Conservation (phyloP, 306 rosid species). For the Rosa persica region DNA sequence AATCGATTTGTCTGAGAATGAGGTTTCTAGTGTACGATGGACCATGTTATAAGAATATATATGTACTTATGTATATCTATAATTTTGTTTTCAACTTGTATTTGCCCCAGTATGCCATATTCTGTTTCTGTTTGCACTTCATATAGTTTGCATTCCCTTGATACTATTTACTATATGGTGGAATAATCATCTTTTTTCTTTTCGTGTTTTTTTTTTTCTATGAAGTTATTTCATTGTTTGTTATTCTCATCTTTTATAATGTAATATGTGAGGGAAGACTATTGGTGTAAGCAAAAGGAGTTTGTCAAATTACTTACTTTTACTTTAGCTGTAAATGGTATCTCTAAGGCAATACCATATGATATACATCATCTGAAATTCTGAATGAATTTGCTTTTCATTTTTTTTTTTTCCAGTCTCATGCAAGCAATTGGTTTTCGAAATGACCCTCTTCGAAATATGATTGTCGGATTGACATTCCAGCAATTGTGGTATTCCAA, state of each 20-base stretch:
- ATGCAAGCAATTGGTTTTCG: constrained; percentile 46
- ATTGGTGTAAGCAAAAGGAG: background rate
- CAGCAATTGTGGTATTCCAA: constrained; percentile 67
- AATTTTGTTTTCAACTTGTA: background rate
- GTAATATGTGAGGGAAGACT: background rate
- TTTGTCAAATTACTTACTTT: background rate
- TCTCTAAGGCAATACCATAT: background rate
- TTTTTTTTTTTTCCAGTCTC: constrained; percentile 45
- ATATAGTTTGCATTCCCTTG: background rate
- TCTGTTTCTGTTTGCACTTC: background rate
- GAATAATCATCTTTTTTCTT: background rate
- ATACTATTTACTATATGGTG: background rate
- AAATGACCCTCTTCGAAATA: constrained; percentile 48
- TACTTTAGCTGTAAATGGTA: background rate
- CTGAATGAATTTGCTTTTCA: constrained; percentile 9
- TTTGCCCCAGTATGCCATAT: background rate
- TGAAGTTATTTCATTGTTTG: background rate
- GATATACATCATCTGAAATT: background rate
- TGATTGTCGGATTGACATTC: constrained; percentile 64
- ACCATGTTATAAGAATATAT: background rate
- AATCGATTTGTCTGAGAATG: background rate
- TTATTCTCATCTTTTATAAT: background rate
- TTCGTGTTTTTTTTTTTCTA: no score
- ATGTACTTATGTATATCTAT: background rate
- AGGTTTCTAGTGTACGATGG: background rate